phyloP scores from a whole-genome alignment of 495 filamentous ascomycete species.

The Friedmanniomyces endolithicus region DNA sequence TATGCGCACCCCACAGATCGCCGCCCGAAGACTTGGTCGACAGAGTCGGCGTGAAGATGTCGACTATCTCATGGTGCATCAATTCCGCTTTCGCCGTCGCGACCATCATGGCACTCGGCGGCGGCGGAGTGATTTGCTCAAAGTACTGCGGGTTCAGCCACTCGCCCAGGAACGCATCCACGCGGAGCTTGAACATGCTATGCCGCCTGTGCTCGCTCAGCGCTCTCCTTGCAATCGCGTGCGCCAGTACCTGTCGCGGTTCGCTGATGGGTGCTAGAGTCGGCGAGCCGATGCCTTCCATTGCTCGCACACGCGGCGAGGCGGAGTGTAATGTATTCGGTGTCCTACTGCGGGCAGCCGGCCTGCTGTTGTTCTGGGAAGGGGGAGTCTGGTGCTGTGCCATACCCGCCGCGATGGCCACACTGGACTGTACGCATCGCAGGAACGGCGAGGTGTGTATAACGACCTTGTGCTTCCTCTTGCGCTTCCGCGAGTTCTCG shows the following conservation, averaged over 20 bases:
- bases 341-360: neutral
- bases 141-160: slow-evolving; percentile 92
- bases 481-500: slow-evolving; percentile 21
- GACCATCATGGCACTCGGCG: slow-evolving; percentile 72
- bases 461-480: slow-evolving; percentile 59
- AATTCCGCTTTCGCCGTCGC: slow-evolving; percentile 76
- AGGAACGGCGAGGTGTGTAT: slow-evolving; percentile 88
- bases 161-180: slow-evolving; percentile 90
- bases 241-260: slow-evolving; percentile 14
- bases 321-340: slow-evolving; percentile 8
- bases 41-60: slow-evolving; percentile 15
- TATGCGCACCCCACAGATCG: slow-evolving; percentile 10
- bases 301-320: slow-evolving; percentile 13
- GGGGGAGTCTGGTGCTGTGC: slow-evolving; percentile 44
- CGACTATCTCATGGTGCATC: slow-evolving; percentile 32
- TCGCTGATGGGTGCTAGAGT: slow-evolving; percentile 14
- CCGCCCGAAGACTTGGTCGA: slow-evolving; percentile 2
- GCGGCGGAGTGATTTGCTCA: slow-evolving; percentile 80
- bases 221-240: slow-evolving; percentile 8
- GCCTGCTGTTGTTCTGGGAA: slow-evolving; percentile 5
- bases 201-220: slow-evolving; percentile 13
- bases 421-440: slow-evolving; percentile 83
- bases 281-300: slow-evolving; percentile 12
- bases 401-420: slow-evolving; percentile 80
- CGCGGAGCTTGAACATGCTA: slow-evolving; percentile 51